phyloP scores from a whole-genome alignment of 768 basidiomycete species.

The Chlorophyllum brunneum region DNA sequence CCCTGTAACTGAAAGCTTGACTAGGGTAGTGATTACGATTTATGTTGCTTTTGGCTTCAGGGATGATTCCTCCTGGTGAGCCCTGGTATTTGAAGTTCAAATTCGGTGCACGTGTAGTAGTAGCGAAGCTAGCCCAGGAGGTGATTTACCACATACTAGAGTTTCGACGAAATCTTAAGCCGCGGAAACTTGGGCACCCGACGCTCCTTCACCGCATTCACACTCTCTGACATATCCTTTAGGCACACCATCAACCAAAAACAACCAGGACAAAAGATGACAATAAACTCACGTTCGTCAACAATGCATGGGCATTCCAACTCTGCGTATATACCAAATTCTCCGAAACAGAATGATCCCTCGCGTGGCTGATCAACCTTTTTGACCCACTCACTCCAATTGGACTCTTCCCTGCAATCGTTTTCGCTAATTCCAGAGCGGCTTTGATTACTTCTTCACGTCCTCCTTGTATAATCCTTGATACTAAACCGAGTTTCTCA shows the following conservation, averaged over 20 bases:
- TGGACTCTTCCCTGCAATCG: conserved; percentile 75
- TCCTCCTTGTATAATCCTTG: conserved; percentile 64
- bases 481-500: conserved; percentile 65
- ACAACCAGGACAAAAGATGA: neutral
- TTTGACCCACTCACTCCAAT: conserved; percentile 78
- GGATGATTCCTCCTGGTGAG: no score
- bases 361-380: conserved; percentile 68
- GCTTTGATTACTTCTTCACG: conserved; percentile 60
- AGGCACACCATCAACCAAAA: neutral
- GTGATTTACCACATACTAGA: neutral
- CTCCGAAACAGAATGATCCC: conserved; percentile 61
- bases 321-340: conserved; percentile 40
- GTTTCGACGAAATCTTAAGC: conserved; percentile 18
- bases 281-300: conserved; percentile 30
- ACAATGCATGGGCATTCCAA: conserved; percentile 41
- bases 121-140: no score
- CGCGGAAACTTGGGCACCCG: conserved; percentile 26
- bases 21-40: no score
- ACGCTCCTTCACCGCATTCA: conserved; percentile 30
- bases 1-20: no score
- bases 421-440: conserved; percentile 60
- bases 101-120: no score
- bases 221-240: conserved; percentile 35
- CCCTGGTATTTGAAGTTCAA: no score
- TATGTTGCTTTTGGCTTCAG: no score